Conservation (phyloP, 1,284 basidiomycete species). For the Pterulicium gracile region DNA sequence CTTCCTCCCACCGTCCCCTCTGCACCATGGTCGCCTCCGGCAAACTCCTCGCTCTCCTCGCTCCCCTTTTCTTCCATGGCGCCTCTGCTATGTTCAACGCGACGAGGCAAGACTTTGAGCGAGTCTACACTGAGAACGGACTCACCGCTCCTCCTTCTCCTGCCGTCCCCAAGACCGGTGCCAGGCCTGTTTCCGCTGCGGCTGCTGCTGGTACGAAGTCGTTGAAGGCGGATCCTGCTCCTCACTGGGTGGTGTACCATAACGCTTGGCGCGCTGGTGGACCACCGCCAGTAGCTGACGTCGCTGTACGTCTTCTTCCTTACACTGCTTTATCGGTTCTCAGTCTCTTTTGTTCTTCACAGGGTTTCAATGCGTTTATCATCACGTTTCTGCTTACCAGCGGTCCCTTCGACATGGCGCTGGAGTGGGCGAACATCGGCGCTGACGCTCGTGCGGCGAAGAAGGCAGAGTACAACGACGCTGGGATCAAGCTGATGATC, state of each 20-base stretch:
- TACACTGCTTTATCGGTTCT: not conserved
- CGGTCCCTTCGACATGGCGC: slow-evolving; percentile 42
- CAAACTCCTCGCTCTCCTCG: not conserved
- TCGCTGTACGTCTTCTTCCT: slow-evolving; percentile 4
- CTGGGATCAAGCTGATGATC: slow-evolving; percentile 47
- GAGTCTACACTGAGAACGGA: not conserved
- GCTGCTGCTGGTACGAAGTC: not conserved
- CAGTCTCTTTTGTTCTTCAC: no score
- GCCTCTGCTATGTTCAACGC: not conserved
- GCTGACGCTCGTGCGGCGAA: slow-evolving; percentile 28
- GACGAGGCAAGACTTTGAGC: not conserved
- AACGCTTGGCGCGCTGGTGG: not conserved
- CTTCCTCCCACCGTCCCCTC: no score
- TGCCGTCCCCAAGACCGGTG: not conserved
- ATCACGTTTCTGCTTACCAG: slow-evolving; percentile 36
- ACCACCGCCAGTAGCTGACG: not conserved
- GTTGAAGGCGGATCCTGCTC: no score
- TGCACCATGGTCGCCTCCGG: not conserved
- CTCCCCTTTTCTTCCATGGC: not conserved
- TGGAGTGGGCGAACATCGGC: slow-evolving; percentile 28
- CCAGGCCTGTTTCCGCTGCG: not conserved
- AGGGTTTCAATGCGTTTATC: no score
- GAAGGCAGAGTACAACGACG: slow-evolving; percentile 38
- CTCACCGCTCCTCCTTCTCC: no score
- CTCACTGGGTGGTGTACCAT: not conserved